Conservation (phyloP, 441 rosid genomes). For the Gossypium gossypioides region DNA sequence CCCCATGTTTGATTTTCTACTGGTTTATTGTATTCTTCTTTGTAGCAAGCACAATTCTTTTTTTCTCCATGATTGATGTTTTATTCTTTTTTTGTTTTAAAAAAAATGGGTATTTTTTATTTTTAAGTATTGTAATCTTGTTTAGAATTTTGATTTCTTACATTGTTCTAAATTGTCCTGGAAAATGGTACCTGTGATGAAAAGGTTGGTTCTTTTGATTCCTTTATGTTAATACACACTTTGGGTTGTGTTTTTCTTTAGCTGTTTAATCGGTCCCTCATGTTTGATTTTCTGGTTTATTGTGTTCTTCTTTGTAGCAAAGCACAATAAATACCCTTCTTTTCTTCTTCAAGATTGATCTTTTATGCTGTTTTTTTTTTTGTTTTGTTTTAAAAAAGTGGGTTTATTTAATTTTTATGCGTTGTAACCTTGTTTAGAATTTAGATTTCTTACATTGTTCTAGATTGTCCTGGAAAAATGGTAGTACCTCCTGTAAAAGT, state of each 20-base stretch:
- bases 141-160: background rate
- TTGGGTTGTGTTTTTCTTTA: no score
- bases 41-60: background rate
- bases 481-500: background rate
- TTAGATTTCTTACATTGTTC: background rate
- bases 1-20: background rate
- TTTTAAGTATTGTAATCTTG: background rate
- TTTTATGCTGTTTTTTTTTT: background rate
- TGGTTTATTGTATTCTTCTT: background rate
- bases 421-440: background rate
- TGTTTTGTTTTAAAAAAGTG: no score
- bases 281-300: background rate
- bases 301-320: background rate
- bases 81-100: background rate
- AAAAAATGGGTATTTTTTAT: background rate
- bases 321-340: background rate
- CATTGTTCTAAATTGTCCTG: background rate
- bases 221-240: no score
- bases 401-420: background rate
- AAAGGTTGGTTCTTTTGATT: no score
- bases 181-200: background rate
- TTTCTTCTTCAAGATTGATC: background rate
- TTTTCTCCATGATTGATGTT: background rate
- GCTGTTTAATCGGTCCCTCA: background rate
- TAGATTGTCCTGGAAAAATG: background rate